Base-by-base conservation (phyloP, 805 yeast genomes). In the Sugiyamaella mastotermitis region DNA sequence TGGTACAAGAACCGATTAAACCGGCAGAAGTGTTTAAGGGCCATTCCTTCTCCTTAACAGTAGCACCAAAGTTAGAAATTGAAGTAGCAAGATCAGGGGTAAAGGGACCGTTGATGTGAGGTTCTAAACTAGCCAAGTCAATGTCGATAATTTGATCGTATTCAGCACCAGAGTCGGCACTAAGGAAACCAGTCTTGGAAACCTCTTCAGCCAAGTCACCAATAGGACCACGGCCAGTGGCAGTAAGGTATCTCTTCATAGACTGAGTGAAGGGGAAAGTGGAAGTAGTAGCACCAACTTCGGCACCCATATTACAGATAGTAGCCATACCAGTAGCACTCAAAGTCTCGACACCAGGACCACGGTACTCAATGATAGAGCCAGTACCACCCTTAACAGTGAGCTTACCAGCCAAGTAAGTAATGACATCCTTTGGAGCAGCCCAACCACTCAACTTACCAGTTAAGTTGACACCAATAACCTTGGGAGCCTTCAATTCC, bases 251-350 rank as follows among this genome's bases (percentile, higher is more conserved):
- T 46, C 84, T 72, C 53, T 68, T 71, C 69, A 82, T 86, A 38
- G 88, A 80, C 35, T 74, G 76, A 55, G 82, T 87, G 75, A 79
- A 90, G 47, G 98, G 98, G 86, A 92, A 92, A 41, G 85, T 78
- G 17, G 97, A 90, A 31, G 98, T 92, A 26, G 98, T 92, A 31
- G 98, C 98, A 65, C 98, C 98, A 42, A 92, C 87, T 68, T 92
- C 98, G 39, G 98, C 98, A 61, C 98, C 98, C 98, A 92, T 92
- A 66, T 92, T 92, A 75, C 97, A 90, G 62, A 92, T 90, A 45
- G 98, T 92, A 46, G 95, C 98, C 98, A 92, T 92, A 69, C 98
- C 98, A 24, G 98, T 92, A 70, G 95, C 86, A 17, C 94, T 81
- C 55, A 92, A 75, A 38, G 82, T 69, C 46, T 80, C 70, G 32